phyloP scores from a whole-genome alignment of 176 grass and related monocot species.

The Ampelocalamus luodianensis region DNA sequence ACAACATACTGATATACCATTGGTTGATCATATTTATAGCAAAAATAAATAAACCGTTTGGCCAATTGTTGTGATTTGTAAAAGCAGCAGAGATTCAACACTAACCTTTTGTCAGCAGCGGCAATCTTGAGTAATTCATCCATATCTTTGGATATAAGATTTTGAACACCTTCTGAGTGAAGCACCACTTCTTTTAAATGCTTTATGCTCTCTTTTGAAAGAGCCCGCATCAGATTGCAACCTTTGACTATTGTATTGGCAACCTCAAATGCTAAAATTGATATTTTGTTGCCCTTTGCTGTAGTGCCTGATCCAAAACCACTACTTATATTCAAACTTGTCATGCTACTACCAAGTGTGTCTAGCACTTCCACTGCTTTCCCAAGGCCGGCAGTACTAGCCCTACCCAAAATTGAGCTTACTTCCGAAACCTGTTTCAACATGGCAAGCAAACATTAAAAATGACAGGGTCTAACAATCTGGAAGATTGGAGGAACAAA shows the following conservation, averaged over 20 bases:
- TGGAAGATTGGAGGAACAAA: conserved; percentile 15
- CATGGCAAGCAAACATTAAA: conserved; percentile 41
- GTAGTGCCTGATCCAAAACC: conserved; percentile 77
- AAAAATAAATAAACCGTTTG: background rate
- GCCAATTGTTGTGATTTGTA: conserved; percentile 39
- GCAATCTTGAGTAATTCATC: conserved; percentile 88
- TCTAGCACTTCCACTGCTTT: conserved; percentile 96
- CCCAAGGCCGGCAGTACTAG: conserved; percentile 72
- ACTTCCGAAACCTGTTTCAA: conserved; percentile 85
- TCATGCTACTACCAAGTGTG: conserved; percentile 98
- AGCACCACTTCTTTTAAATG: conserved; percentile 94
- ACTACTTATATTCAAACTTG: conserved; percentile 72
- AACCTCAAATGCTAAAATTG: conserved; percentile 96
- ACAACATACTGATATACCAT: conserved; percentile 19
- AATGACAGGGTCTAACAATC: background rate
- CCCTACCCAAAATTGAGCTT: conserved; percentile 80
- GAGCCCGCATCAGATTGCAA: conserved; percentile 81
- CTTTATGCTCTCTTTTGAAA: conserved; percentile 92
- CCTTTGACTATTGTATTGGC: conserved; percentile 97
- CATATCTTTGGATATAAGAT: conserved; percentile 93
- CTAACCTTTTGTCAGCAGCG: conserved; percentile 89
- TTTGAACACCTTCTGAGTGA: conserved; percentile 87
- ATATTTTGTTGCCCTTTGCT: conserved; percentile 85
- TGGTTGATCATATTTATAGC: conserved; percentile 9
- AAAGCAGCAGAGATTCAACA: conserved; percentile 21